Percentiles rank a stretch among this genome's conserved stretches.
Evolutionary conservation across 352 stramenopile genomes (phyloP).

Genomic region (Pythium grandisporangium): DNA sequence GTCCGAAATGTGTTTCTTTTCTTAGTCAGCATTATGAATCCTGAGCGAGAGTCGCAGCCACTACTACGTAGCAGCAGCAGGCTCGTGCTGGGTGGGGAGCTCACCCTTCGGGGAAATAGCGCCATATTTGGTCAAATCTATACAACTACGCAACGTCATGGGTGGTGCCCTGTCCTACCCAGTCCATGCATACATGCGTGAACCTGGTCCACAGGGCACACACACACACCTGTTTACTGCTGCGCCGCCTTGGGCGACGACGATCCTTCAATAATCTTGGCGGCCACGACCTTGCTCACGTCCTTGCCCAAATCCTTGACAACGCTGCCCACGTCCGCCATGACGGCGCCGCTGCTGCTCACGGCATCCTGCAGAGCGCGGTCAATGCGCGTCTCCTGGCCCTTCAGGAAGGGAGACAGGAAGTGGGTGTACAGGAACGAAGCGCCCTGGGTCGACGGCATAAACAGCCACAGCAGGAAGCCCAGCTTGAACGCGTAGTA

Average conservation of each 20-base stretch:
- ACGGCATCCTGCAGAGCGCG: slow-evolving; percentile 79
- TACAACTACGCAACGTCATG: slow-evolving; percentile 10
- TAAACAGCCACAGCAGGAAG: slow-evolving; percentile 96
- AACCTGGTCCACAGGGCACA: too few relatives aligned
- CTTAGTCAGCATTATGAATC: too few relatives aligned
- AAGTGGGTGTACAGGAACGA: slow-evolving; percentile 96
- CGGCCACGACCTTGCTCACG: slow-evolving; percentile 62
- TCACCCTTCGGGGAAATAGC: too few relatives aligned
- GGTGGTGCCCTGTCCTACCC: too few relatives aligned
- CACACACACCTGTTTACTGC: too few relatives aligned
- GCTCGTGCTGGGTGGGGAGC: too few relatives aligned
- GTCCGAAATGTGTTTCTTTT: too few relatives aligned
- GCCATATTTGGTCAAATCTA: slow-evolving; percentile 6
- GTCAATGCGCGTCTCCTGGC: slow-evolving; percentile 75
- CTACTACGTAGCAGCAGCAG: too few relatives aligned
- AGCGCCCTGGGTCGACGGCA: slow-evolving; percentile 93
- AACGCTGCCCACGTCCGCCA: slow-evolving; percentile 70
- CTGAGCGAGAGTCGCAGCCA: too few relatives aligned
- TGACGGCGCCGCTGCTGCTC: slow-evolving; percentile 59
- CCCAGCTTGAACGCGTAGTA: slow-evolving; percentile 98
- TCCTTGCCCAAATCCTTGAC: slow-evolving; percentile 70
- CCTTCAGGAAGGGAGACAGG: slow-evolving; percentile 81
- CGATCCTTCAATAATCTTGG: slow-evolving; percentile 63
- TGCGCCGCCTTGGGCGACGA: too few relatives aligned
- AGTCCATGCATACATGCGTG: too few relatives aligned